Conservation (phyloP, 371 early-diverging fungal genomes). For the Modicella reniformis region DNA sequence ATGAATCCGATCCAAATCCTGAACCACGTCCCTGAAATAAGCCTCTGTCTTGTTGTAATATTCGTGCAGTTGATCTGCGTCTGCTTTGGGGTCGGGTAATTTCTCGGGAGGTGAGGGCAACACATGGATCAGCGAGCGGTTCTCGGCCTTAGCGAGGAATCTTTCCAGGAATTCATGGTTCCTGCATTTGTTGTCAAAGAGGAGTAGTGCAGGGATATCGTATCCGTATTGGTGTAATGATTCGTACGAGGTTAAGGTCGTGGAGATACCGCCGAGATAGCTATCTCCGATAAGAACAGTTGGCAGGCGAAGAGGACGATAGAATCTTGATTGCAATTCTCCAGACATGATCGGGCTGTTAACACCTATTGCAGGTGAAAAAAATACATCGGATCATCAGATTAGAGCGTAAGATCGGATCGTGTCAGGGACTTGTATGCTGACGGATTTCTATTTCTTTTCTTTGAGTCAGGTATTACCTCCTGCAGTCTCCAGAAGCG, state of each 20-base stretch:
- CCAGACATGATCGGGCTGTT: constrained; percentile 84
- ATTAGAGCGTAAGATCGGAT: constrained; percentile 3
- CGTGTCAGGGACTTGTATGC: too few species aligned
- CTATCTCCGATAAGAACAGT: constrained; percentile 81
- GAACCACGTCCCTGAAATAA: constrained; percentile 59
- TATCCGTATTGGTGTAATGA: constrained; percentile 77
- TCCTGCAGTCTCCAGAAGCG: constrained; percentile 76
- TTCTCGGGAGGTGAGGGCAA: constrained; percentile 66
- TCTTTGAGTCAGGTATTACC: constrained; percentile 57
- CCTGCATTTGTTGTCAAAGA: constrained; percentile 66
- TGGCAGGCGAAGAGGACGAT: constrained; percentile 77
- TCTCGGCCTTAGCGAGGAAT: constrained; percentile 47
- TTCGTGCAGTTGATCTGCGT: constrained; percentile 61
- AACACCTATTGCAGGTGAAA: constrained; percentile 60
- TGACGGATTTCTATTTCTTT: too few species aligned
- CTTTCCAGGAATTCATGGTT: constrained; percentile 69
- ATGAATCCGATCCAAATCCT: constrained; percentile 62
- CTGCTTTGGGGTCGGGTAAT: constrained; percentile 57
- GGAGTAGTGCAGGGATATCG: constrained; percentile 74
- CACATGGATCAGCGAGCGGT: constrained; percentile 52
- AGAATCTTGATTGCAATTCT: constrained; percentile 76
- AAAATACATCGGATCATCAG: neutral
- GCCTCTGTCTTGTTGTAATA: constrained; percentile 69
- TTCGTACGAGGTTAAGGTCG: constrained; percentile 81
- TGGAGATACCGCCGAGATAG: constrained; percentile 82